Conservation (phyloP, 306 rosid genomes). For the Prunus armeniaca region DNA sequence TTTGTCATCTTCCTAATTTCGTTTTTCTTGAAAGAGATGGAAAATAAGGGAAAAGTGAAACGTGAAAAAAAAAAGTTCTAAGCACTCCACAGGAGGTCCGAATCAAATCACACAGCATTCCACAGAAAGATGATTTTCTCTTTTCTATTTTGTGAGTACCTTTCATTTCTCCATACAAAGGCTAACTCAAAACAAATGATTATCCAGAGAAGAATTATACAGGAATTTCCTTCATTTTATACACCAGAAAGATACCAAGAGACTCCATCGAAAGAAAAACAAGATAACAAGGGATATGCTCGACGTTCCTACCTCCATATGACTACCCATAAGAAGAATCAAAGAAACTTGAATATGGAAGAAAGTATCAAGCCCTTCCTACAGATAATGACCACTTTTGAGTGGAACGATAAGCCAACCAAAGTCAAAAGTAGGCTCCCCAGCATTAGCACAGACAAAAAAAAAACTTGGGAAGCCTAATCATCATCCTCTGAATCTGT, state of each 20-base stretch:
- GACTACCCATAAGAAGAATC: slow-evolving; percentile 22
- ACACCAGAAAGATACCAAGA: slow-evolving; percentile 44
- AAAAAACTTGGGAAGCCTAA: slow-evolving; percentile 33
- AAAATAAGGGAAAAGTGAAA: too few species aligned
- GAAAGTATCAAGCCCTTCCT: slow-evolving; percentile 34
- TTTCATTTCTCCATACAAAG: slow-evolving; percentile 27
- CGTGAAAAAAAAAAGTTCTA: too few species aligned
- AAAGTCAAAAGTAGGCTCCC: slow-evolving; percentile 38
- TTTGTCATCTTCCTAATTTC: too few species aligned
- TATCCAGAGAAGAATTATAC: slow-evolving; percentile 46
- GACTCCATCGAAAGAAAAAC: slow-evolving; percentile 1
- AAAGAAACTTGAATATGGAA: slow-evolving; percentile 32
- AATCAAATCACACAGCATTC: neutral
- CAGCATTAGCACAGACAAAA: slow-evolving; percentile 38
- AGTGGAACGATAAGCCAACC: slow-evolving; percentile 34
- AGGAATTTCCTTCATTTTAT: slow-evolving; percentile 54
- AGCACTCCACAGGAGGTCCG: too few species aligned
- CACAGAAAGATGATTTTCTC: neutral
- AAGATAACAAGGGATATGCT: slow-evolving; percentile 25
- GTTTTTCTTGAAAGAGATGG: too few species aligned
- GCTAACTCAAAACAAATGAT: slow-evolving; percentile 28
- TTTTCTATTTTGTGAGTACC: slow-evolving; percentile 17
- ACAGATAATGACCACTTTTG: slow-evolving; percentile 29
- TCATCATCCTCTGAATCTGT: slow-evolving; percentile 97
- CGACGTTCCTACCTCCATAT: slow-evolving; percentile 33